Percentiles rank a stretch among this genome's conserved stretches.
Conservation (phyloP, 2,329 filamentous ascomycete species). For the Elsinoe perseae region DNA sequence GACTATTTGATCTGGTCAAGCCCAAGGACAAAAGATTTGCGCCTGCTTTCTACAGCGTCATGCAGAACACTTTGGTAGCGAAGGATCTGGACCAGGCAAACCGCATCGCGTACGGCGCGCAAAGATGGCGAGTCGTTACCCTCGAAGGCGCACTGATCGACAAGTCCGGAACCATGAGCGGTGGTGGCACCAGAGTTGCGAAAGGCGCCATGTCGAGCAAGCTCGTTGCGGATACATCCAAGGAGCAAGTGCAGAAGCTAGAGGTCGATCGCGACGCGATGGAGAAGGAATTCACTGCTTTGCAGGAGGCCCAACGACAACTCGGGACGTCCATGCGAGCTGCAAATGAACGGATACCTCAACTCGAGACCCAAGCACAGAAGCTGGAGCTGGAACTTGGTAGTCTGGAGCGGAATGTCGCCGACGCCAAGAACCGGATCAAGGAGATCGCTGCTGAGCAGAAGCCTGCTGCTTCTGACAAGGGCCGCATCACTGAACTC, state of each 20-base stretch:
- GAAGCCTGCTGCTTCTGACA: constrained; percentile 71
- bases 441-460: constrained; percentile 77
- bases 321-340: constrained; percentile 66
- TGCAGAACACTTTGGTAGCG: constrained; percentile 92
- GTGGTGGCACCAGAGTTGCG: constrained; percentile 84
- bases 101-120: constrained; percentile 88
- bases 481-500: constrained; percentile 61
- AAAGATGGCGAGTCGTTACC: constrained; percentile 92
- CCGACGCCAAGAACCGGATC: constrained; percentile 74
- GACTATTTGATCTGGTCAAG: constrained; percentile 86
- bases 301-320: constrained; percentile 76
- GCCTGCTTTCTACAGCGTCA: constrained; percentile 88
- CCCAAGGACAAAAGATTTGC: constrained; percentile 80
- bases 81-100: constrained; percentile 92
- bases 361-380: constrained; percentile 81
- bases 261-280: constrained; percentile 79
- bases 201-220: constrained; percentile 96
- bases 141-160: constrained; percentile 93
- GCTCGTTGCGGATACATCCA: constrained; percentile 74
- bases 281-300: constrained; percentile 73
- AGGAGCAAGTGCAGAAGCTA: constrained; percentile 80
- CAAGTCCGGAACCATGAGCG: constrained; percentile 97
- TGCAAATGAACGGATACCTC: constrained; percentile 69
- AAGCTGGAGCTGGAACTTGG: constrained; percentile 85
- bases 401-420: constrained; percentile 74